A percentile compares a stretch with the other conserved stretches of the same genome.
phyloP scores from a whole-genome alignment of 208 protist genomes.

The Leishmania amazonensis region DNA sequence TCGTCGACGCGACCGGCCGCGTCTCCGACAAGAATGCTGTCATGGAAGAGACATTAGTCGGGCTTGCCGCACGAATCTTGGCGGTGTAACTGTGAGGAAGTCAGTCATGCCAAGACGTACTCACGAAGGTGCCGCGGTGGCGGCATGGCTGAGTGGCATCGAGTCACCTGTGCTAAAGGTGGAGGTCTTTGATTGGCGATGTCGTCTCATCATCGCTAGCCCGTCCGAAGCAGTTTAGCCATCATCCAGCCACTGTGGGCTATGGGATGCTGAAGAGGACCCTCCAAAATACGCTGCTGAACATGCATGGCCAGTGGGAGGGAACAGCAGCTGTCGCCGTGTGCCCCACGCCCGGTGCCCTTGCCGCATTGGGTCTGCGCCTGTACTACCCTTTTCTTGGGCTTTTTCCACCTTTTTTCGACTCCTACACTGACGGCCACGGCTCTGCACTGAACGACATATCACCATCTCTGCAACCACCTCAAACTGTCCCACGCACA shows the following conservation, averaged over 20 bases:
- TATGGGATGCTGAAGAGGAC: conserved; percentile 13
- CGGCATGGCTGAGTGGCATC: conserved; percentile 47
- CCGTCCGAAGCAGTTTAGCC: conserved; percentile 4
- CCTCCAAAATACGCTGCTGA: neutral
- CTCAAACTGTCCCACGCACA: neutral
- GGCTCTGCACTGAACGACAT: neutral
- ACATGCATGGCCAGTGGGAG: neutral
- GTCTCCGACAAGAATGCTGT: neutral
- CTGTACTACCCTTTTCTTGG: neutral
- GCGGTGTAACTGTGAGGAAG: neutral
- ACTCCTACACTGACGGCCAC: neutral
- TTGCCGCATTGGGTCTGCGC: neutral
- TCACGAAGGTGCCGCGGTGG: neutral
- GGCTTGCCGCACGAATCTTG: neutral
- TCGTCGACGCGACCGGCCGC: conserved; percentile 16
- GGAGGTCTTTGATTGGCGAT: conserved; percentile 42
- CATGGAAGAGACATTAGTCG: conserved; percentile 4
- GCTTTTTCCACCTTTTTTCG: neutral
- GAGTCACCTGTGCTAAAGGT: conserved; percentile 48
- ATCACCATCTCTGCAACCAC: neutral
- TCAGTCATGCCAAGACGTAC: neutral
- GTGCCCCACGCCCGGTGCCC: neutral
- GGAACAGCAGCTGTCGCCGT: neutral
- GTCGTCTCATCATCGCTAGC: conserved; percentile 32
- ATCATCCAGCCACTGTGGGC: neutral